Evolutionary conservation across 2,329 filamentous ascomycete genomes (phyloP), one percentile per base, ranked within the genome.

Genomic region (Zasmidium cellare): DNA sequence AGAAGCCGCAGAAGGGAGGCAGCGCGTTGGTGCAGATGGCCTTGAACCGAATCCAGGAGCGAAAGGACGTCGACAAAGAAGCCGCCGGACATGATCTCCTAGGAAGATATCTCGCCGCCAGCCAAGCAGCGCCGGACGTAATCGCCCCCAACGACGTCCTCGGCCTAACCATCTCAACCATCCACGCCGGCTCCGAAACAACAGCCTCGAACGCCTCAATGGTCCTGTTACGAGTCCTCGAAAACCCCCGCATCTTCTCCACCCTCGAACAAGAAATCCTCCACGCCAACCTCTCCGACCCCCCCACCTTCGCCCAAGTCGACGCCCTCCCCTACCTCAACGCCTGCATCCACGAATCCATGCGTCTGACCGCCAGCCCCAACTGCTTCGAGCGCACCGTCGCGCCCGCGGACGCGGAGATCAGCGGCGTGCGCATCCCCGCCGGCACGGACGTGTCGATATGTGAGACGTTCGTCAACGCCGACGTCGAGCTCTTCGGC

Each of bases 381-480:
- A 53, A 61, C 11, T 52, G 38, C 49, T 56, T 45, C 23, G 59
- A 58, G 22, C 56, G 59, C 1, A 61, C 55, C 5, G 44, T 58
- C 51, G 45, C 58, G 11, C 46, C 56, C 12, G 12, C 31, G 7
- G 41, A 45, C 3, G 47, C 51, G 14, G 46, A 46, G 14, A 61
- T 65, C 25, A 56, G 59, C 18, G 71, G 67, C 24, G 66, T 71
- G 41, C 72, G 66, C 56, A 69, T 83, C 9, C 79, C 80, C 0
- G 74, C 69, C 44, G 79, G 79, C 23, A 78, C 76, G 1, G 71
- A 76, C 46, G 72, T 83, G 7, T 78, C 76, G 41, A 73, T 73
- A 56, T 74, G 72, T 44, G 67, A 75, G 0, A 75, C 75, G 57
- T 72, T 71, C 5, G 66, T 77, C 19, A 72, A 77, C 51, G 69